A percentile compares a stretch with the other conserved stretches of the same genome.
Evolutionary conservation across 2,329 filamentous ascomycete species (phyloP).

Genomic region (Blastomyces gilchristii): DNA sequence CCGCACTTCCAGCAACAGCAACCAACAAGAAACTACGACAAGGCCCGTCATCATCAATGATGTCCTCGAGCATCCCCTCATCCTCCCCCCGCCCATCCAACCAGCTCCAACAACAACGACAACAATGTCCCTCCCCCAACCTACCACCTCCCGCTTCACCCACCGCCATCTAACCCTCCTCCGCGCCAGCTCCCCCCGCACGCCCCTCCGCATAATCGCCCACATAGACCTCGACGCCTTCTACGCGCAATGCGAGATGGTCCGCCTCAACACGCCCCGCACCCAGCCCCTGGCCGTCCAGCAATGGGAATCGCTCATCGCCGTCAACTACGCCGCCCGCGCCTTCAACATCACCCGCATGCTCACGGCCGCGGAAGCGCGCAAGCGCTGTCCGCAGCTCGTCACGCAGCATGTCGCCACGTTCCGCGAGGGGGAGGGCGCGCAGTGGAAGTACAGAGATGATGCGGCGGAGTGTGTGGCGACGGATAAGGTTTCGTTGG

Average conservation of each 20-base stretch:
- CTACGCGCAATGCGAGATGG: conserved; percentile 93
- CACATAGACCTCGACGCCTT: conserved; percentile 96
- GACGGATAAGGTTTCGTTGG: conserved; percentile 86
- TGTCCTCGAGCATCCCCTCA: not conserved
- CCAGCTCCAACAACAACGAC: not conserved
- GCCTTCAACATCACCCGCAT: conserved; percentile 69
- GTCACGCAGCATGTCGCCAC: conserved; percentile 89
- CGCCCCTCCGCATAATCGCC: conserved; percentile 74
- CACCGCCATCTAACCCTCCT: conserved; percentile 73
- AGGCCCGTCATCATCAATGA: too few species aligned
- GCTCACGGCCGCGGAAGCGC: conserved; percentile 68
- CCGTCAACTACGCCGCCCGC: conserved; percentile 88
- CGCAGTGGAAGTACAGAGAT: conserved; percentile 77
- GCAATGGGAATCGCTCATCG: conserved; percentile 92
- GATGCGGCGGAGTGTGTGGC: conserved; percentile 70
- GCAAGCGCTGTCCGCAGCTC: conserved; percentile 73
- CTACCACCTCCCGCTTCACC: conserved; percentile 49
- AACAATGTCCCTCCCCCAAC: not conserved
- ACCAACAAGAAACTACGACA: not conserved
- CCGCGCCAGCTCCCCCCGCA: conserved; percentile 57
- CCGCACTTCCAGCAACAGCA: not conserved
- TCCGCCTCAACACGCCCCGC: conserved; percentile 63
- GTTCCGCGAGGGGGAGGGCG: conserved; percentile 79
- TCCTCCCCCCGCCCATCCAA: not conserved
- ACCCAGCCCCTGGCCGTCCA: conserved; percentile 81